A percentile compares a stretch with the other conserved stretches of the same genome.
Conservation (phyloP, 73 alveolate genomes). For the Tetrahymena elliotti region DNA sequence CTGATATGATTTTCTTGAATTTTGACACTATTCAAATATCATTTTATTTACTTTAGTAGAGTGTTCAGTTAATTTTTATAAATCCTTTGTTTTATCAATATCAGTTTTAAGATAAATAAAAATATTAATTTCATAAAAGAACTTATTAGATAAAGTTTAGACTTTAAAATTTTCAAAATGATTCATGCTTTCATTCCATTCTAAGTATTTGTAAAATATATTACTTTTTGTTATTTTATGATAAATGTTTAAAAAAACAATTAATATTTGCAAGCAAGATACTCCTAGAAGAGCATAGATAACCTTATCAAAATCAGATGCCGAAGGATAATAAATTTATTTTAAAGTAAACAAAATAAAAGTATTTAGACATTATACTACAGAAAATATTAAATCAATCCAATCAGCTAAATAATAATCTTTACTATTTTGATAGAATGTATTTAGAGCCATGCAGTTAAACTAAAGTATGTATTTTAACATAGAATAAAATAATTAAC, state of each 20-base stretch:
- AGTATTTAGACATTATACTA: neutral
- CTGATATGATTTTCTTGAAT: neutral
- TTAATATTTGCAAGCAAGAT: neutral
- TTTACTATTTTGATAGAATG: neutral
- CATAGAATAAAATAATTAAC: neutral
- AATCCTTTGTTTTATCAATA: neutral
- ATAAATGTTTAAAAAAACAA: neutral
- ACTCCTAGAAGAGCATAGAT: neutral
- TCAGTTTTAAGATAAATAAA: neutral
- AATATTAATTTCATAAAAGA: no score
- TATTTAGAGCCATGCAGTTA: neutral
- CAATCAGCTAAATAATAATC: neutral
- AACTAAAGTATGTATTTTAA: neutral
- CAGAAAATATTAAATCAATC: neutral
- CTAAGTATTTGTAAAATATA: no score
- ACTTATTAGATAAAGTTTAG: no score
- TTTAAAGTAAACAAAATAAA: neutral
- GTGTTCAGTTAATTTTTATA: no score
- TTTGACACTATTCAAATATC: neutral
- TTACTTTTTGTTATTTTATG: neutral
- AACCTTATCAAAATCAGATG: neutral
- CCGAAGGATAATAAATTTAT: neutral
- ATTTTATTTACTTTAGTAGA: no score
- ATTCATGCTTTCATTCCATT: no score
- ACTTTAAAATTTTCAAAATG: no score